phyloP scores from a whole-genome alignment of 768 basidiomycete species.

The Rhodotorula graminis region DNA sequence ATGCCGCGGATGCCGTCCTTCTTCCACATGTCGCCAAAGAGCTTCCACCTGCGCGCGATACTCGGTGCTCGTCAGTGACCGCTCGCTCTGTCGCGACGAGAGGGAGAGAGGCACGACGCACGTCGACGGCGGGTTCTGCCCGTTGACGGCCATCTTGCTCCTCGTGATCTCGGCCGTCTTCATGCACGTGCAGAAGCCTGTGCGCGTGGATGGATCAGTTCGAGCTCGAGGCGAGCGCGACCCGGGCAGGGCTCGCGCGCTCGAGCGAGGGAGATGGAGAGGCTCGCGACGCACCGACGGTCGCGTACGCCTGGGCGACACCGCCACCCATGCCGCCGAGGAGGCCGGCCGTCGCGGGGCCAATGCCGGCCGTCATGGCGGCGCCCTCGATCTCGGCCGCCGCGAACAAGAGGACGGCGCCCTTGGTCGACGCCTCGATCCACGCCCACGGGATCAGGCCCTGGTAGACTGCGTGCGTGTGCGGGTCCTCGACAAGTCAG shows the following conservation, averaged over 20 bases:
- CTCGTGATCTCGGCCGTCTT: conserved; percentile 97
- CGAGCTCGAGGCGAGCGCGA: neutral
- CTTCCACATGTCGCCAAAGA: conserved; percentile 90
- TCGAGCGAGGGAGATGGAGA: neutral
- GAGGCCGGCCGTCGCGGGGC: conserved; percentile 75
- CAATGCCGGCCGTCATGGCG: conserved; percentile 62
- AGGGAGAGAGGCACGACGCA: conserved; percentile 15
- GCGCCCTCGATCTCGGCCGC: conserved; percentile 88
- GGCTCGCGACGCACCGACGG: conserved; percentile 69
- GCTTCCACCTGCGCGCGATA: conserved; percentile 69
- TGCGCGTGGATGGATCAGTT: neutral
- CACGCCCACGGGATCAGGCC: conserved; percentile 99
- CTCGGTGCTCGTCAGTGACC: neutral
- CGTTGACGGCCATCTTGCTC: conserved; percentile 79
- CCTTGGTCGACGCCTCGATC: conserved; percentile 99
- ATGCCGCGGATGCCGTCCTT: conserved; percentile 90
- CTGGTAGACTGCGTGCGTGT: conserved; percentile 62
- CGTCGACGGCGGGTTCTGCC: conserved; percentile 65
- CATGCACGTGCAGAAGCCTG: conserved; percentile 94
- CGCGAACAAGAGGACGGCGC: conserved; percentile 89
- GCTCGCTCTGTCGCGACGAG: neutral
- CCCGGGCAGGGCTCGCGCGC: too few species aligned
- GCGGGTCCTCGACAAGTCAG: neutral
- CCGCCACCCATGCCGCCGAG: conserved; percentile 97
- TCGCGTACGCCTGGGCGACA: conserved; percentile 94